Evolutionary conservation across 768 basidiomycete species (phyloP), one percentile per base, ranked within the genome.

Genomic region (Suillus americanus): DNA sequence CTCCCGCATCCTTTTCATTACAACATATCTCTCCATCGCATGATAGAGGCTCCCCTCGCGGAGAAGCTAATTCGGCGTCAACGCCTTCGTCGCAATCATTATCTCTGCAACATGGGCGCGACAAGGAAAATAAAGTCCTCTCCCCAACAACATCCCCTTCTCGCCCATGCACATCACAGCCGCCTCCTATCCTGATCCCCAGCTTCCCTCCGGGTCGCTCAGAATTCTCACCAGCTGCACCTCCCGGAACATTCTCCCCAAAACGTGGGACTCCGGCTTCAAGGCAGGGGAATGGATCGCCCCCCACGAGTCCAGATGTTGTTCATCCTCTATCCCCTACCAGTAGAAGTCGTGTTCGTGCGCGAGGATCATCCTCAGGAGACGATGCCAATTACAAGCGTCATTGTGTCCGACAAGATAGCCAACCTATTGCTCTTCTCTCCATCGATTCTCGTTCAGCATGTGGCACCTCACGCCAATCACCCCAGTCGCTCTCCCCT

Each of bases 371-470:
- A 28, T 59, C 56, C 18, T 59, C 56, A 28, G 38, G 18, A 28
- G 38, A 59, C 25, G 3, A 41, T 25, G 38, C 25, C 18, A 59
- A 25, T 41, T 18, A 59, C 28, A 59, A 41, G 25, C 56, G 25
- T 38, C 18, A 25, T 57, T 57, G 56, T 28, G 25, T 57, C 16
- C 25, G 56, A 40, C 56, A 40, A 59, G 56, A 59, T 59, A 41
- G 38, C 16, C 56, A 40, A 18, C 56, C 38, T 28, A 41, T 40
- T 28, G 18, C 25, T 28, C 56, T 59, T 59, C 25, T 59, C 38
- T 40, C 10, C 56, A 59, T 28, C 5, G 56, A 59, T 59, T 40
- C 25, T 59, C 38, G 4, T 59, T 20, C 38, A 3, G 25, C 38
- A 41, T 28, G 25, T 16, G 16, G 16, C 25, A 40, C 38, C 5